phyloP scores from a whole-genome alignment of 352 stramenopile species.

The Globisporangium cederbergense region DNA sequence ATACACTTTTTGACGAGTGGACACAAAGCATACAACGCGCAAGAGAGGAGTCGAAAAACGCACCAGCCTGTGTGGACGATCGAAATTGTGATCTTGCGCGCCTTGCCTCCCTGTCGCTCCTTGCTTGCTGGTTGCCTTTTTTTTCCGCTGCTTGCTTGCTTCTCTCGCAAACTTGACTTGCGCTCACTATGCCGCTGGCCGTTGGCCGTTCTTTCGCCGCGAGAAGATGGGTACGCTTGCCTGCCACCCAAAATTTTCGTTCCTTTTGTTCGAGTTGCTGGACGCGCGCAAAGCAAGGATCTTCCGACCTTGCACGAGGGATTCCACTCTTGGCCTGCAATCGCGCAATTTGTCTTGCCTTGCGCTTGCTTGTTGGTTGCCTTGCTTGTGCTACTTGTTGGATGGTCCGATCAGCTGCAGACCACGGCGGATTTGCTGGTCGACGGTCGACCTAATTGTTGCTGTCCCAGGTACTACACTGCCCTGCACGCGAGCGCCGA shows the following conservation, averaged over 20 bases:
- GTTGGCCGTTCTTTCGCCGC: not conserved
- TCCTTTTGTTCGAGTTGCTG: constrained; percentile 8
- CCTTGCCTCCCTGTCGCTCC: not conserved
- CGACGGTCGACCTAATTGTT: not conserved
- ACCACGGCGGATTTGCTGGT: not conserved
- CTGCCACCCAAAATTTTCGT: constrained; percentile 12
- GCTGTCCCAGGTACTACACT: not conserved
- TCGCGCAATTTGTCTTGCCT: not conserved
- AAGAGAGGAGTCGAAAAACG: constrained; percentile 2
- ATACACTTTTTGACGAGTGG: constrained; percentile 13
- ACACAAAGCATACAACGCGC: not conserved
- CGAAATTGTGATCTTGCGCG: not conserved
- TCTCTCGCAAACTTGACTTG: not conserved
- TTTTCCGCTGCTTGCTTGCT: not conserved
- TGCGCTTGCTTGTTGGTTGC: not conserved
- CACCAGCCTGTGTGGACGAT: not conserved
- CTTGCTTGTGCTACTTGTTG: not conserved
- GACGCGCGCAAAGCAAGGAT: not conserved
- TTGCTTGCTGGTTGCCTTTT: not conserved
- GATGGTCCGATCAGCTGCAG: not conserved
- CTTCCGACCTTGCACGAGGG: not conserved
- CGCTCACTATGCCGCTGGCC: not conserved
- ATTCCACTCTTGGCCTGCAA: too few relatives aligned
- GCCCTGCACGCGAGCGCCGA: too few relatives aligned
- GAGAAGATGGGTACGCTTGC: constrained; percentile 6